These are phyloP conservation scores for Aquilaria malaccensis DNA, from an alignment of 345 rosid genomes.

Conservation along the genomic window DNA sequence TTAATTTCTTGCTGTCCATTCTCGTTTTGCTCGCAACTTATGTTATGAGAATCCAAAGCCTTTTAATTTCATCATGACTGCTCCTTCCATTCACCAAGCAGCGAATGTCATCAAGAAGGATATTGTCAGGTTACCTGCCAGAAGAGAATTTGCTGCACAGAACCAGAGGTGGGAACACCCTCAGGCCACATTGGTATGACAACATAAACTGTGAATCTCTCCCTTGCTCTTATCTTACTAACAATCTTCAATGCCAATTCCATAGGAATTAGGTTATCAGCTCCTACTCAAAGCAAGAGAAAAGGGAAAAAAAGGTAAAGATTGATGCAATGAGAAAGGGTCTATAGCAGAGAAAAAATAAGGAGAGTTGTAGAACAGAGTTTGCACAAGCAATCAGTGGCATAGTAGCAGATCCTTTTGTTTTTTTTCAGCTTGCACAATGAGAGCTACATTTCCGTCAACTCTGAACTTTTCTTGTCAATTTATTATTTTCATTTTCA, in stretches of 20 bases:
- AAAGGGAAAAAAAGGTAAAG: neutral
- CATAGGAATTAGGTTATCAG: slow-evolving; percentile 85
- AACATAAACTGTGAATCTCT: slow-evolving; percentile 74
- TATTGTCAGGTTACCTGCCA: slow-evolving; percentile 67
- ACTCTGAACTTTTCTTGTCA: too few species aligned
- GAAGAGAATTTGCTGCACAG: slow-evolving; percentile 77
- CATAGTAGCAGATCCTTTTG: too few species aligned
- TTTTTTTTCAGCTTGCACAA: too few species aligned
- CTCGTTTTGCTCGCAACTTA: too few species aligned
- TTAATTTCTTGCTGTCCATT: too few species aligned
- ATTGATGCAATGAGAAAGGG: neutral
- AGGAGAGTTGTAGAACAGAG: neutral
- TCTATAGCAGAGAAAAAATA: neutral
- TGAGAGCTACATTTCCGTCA: too few species aligned
- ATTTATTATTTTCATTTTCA: too few species aligned
- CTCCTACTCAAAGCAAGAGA: slow-evolving; percentile 40
- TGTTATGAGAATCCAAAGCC: too few species aligned
- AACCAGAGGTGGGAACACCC: slow-evolving; percentile 62
- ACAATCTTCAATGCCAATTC: slow-evolving; percentile 74
- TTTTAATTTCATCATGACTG: too few species aligned
- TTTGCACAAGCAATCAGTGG: neutral
- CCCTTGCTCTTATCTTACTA: slow-evolving; percentile 65
- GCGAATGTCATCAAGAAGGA: neutral
- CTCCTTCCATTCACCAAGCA: neutral
- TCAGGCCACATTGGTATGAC: slow-evolving; percentile 93